Evolutionary conservation across 371 early-diverging fungal species (phyloP).

Genomic region (Apophysomyces trapeziformis): DNA sequence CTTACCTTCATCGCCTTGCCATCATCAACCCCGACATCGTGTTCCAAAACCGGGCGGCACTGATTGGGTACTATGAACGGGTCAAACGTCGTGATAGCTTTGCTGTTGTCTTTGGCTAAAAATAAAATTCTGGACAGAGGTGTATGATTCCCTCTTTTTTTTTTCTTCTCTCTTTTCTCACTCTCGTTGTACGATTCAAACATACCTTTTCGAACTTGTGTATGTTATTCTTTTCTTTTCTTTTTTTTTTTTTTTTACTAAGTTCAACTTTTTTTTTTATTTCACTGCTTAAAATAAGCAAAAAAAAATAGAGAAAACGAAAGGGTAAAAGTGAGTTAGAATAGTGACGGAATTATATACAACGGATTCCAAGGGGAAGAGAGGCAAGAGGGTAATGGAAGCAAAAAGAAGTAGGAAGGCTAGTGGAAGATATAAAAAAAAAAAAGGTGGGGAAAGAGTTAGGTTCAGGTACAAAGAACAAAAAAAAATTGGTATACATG

Average conservation of each 20-base stretch:
- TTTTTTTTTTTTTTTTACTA: too few species aligned
- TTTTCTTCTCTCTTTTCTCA: not conserved
- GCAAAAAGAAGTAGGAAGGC: not conserved
- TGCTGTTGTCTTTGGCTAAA: not conserved
- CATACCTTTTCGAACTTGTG: too few species aligned
- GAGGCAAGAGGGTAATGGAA: not conserved
- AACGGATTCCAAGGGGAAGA: not conserved
- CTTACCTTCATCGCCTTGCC: conserved; percentile 28
- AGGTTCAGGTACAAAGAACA: too few species aligned
- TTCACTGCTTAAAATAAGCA: not conserved
- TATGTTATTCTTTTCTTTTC: too few species aligned
- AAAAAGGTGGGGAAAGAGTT: too few species aligned
- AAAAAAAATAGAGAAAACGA: not conserved
- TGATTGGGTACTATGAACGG: conserved; percentile 39
- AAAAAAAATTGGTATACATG: too few species aligned
- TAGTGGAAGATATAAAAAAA: not conserved
- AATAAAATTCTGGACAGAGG: not conserved
- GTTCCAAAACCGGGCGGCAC: conserved; percentile 30
- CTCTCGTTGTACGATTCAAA: not conserved
- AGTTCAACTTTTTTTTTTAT: too few species aligned
- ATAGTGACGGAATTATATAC: not conserved
- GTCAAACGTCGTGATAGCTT: conserved; percentile 37
- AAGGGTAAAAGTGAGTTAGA: not conserved
- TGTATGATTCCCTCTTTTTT: not conserved
- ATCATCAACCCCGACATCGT: conserved; percentile 31